Base-by-base conservation (phyloP, 2,329 filamentous ascomycete species). In the Aphanocladium album region DNA sequence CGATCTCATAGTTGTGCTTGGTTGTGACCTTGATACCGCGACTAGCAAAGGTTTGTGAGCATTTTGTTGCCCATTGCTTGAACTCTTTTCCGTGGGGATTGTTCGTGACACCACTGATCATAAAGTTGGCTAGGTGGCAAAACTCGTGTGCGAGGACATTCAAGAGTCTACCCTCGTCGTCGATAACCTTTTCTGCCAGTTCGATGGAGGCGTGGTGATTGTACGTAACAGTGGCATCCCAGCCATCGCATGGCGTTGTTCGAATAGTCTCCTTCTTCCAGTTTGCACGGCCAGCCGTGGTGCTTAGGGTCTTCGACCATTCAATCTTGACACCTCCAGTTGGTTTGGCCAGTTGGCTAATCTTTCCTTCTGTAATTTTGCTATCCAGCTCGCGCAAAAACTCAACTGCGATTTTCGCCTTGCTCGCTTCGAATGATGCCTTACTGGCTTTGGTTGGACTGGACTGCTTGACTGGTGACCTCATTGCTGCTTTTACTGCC, bases 141-240 rank as follows among this genome's bases (percentile, higher is more conserved):
- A 95, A 98, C 69, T 99, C 95, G 72, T 99, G 95, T 0, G 93
- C 91, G n/a, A 98, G 77, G 0, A 95, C 92, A 72, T 97, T 97
- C 64, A 95, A 81, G 1, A 98, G 82, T 3, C 91, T 85, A 61
- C 89, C 75, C 66, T 90, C 85, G 68, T 88, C 83, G 70, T 91
- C 86, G 63, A 98, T 92, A 51, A 97, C 88, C 72, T 96, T 96
- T 59, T 90, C 86, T 0, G 93, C 91, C 2, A 98, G 84, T 71
- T 98, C 93, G 69, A 98, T 96, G 17, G 81, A 85, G 11, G 91
- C 91, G 71, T 93, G 86, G 66, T 83, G 81, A 19, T 76, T 75
- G 66, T 80, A 71, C 14, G 67, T 71, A 37, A 69, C 64, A 11
- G 65, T 69, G 2, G 68, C 65, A 17, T 68, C 67, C 12, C 65